These are phyloP conservation scores for Russula sp. DNA, from an alignment of 768 basidiomycete genomes.

Conservation along the genomic window DNA sequence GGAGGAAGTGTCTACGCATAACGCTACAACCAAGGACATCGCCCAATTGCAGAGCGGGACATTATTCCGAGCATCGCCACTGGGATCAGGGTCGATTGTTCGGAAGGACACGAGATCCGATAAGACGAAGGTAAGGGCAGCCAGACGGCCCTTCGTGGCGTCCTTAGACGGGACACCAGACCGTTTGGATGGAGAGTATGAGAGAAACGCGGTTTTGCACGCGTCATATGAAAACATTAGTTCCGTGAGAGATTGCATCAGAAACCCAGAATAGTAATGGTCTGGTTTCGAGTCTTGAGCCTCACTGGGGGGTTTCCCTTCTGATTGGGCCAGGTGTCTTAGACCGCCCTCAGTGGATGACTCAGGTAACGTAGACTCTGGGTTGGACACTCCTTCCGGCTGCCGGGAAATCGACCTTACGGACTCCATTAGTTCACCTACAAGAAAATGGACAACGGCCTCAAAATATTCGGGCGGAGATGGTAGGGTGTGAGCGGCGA, in stretches of 20 bases:
- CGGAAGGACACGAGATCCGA: constrained; percentile 76
- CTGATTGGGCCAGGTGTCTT: background rate
- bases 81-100: constrained; percentile 56
- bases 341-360: background rate
- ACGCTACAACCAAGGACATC: constrained; percentile 81
- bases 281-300: constrained; percentile 20
- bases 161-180: constrained; percentile 59
- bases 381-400: constrained; percentile 1
- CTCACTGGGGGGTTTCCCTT: background rate
- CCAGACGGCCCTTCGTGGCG: constrained; percentile 47
- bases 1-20: constrained; percentile 81
- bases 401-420: constrained; percentile 31
- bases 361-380: constrained; percentile 4
- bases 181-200: constrained; percentile 62
- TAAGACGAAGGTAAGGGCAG: constrained; percentile 73
- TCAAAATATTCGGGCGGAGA: constrained; percentile 44
- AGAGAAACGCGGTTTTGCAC: constrained; percentile 84
- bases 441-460: constrained; percentile 57
- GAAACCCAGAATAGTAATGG: constrained; percentile 62
- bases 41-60: constrained; percentile 75
- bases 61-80: constrained; percentile 46
- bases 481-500: constrained; percentile 19
- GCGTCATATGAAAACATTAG: constrained; percentile 86
- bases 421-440: constrained; percentile 60
- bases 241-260: constrained; percentile 90